Evolutionary conservation across 352 stramenopile species (phyloP), one percentile per base, ranked within the genome.

Genomic region (Phytophthora brassicae): DNA sequence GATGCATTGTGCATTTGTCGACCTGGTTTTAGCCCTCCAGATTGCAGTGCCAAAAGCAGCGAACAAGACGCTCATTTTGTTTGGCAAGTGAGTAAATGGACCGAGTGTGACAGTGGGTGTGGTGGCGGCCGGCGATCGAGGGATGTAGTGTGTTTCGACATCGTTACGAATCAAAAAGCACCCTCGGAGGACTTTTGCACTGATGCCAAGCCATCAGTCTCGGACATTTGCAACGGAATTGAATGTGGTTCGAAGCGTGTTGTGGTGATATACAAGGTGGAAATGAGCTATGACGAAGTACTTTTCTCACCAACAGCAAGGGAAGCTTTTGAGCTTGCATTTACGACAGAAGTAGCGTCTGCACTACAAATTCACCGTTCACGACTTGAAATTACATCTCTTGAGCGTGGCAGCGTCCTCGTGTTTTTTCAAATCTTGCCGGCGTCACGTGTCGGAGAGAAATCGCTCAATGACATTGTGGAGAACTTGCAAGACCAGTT

Each of bases 251-350:
- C 78, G 14, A 89, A 87, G 56, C 70, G 86, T 14, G 77, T 90
- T 20, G 70, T 75, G 9, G 72, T 89, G 49, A 75, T 70, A 48
- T 91, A 89, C 65, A 56, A 88, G 55, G 73, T 91, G 7, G 80
- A 91, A 64, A 88, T 88, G 70, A 80, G 79, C 52, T 91, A 79
- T 64, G 80, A 91, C 54, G 82, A 91, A 45, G 75, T 91, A 33
- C 65, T 90, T 16, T 89, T 89, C 51, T 86, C 74, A 1, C 53
- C 78, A 28, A 58, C 85, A 28, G 57, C 77, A 3, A 61, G 73
- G 24, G 70, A 79, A n/a, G 76, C 76, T 0, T 91, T 91, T 48
- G 76, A 87, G 17, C 35, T 77, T 14, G 74, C 82, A 6, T 91
- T 91, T 58, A 86, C 74, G 3, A 89, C 80, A 0, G 82, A 91